Conservation (phyloP, 2,329 filamentous ascomycete genomes). For the Westerdykella aurantiaca region DNA sequence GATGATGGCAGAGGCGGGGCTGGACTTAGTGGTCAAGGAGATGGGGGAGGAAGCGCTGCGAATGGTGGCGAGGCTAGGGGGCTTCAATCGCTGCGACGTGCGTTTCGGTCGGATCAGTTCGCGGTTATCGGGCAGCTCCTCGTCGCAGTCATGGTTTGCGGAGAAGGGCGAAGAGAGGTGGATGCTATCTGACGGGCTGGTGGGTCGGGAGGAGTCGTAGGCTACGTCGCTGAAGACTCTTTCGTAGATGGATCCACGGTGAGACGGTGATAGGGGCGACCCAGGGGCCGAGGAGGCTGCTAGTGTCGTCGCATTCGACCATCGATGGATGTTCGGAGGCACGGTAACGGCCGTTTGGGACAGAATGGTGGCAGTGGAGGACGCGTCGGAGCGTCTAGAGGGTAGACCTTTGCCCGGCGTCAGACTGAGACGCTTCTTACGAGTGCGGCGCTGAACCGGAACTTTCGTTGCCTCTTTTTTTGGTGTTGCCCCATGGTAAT, state of each 20-base stretch:
- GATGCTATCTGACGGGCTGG: constrained; percentile 70
- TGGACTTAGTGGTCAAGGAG: constrained; percentile 29
- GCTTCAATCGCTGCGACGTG: constrained; percentile 26
- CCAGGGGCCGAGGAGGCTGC: constrained; percentile 68
- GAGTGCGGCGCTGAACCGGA: constrained; percentile 49
- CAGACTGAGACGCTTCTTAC: constrained; percentile 65
- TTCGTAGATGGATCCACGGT: constrained; percentile 73
- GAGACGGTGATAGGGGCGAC: constrained; percentile 69
- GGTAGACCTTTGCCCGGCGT: constrained; percentile 48
- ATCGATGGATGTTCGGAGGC: constrained; percentile 50
- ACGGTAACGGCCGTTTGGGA: constrained; percentile 57
- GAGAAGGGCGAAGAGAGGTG: constrained; percentile 55
- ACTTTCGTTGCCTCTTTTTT: constrained; percentile 43
- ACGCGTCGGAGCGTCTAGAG: constrained; percentile 39
- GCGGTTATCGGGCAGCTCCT: constrained; percentile 15
- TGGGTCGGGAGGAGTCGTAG: constrained; percentile 65
- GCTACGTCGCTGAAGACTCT: constrained; percentile 54
- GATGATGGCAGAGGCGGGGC: constrained; percentile 29
- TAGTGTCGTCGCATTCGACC: constrained; percentile 61
- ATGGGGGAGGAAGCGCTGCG: constrained; percentile 31
- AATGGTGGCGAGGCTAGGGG: constrained; percentile 24
- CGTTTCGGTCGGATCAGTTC: constrained; percentile 1
- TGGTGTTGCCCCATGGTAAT: constrained; percentile 66
- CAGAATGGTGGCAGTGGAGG: constrained; percentile 54
- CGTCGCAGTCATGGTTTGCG: constrained; percentile 7